Evolutionary conservation across 768 basidiomycete genomes (phyloP).

Genomic region (Macrolepiota fuliginosa): DNA sequence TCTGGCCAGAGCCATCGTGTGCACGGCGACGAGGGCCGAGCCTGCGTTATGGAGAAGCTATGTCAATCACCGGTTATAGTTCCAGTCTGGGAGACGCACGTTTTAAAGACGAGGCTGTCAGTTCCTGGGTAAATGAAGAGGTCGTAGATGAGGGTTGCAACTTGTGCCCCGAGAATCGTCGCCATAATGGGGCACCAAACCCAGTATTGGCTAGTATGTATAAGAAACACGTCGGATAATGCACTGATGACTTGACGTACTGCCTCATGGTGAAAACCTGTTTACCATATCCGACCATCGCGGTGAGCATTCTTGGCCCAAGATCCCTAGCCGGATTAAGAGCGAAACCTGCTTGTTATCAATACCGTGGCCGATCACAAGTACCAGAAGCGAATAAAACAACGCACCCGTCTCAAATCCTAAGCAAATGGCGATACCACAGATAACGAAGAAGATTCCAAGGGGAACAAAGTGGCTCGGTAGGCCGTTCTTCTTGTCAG

Average conservation of each 20-base stretch:
- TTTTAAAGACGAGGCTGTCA: constrained; percentile 52
- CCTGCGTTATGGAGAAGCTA: neutral
- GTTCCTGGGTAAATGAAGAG: constrained; percentile 52
- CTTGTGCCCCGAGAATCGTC: constrained; percentile 53
- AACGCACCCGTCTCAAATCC: constrained; percentile 59
- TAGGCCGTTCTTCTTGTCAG: constrained; percentile 51
- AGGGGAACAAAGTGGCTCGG: constrained; percentile 55
- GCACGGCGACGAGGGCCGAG: neutral
- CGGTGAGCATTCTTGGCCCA: constrained; percentile 63
- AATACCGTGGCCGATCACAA: neutral
- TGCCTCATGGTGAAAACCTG: constrained; percentile 36
- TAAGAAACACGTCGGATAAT: neutral
- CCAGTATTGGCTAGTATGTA: constrained; percentile 57
- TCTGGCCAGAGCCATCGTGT: neutral
- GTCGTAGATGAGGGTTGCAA: constrained; percentile 57
- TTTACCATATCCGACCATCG: constrained; percentile 66
- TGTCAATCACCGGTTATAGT: neutral
- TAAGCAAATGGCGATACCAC: constrained; percentile 54
- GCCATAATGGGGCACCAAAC: constrained; percentile 66
- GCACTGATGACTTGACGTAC: constrained; percentile 25
- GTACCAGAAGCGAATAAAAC: neutral
- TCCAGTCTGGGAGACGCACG: constrained; percentile 32
- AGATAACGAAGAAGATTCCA: constrained; percentile 46
- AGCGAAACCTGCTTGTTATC: constrained; percentile 27
- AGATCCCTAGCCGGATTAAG: constrained; percentile 41